Percentiles rank a stretch among this genome's conserved stretches.
These are phyloP conservation scores for Gossypium turneri DNA, from an alignment of 345 rosid species.

Conservation along the genomic window DNA sequence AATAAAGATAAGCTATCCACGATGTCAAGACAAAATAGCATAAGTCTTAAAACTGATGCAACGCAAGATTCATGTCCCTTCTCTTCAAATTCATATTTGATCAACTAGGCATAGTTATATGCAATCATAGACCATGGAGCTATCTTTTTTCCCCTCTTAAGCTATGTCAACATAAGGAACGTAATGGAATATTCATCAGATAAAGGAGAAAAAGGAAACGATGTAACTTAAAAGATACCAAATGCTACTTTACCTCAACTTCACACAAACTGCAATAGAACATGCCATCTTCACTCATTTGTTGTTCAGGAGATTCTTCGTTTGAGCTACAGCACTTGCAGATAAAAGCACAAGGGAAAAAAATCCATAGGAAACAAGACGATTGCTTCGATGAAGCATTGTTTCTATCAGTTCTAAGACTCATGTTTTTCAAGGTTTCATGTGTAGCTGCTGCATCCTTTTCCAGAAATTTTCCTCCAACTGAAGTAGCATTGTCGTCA, in stretches of 20 bases:
- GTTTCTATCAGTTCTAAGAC: slow-evolving; percentile 33
- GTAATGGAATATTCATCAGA: not conserved
- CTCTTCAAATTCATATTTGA: too few species aligned
- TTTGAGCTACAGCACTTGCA: slow-evolving; percentile 51
- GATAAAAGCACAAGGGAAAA: slow-evolving; percentile 62
- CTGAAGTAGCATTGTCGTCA: slow-evolving; percentile 40
- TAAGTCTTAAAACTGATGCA: too few species aligned
- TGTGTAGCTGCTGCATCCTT: slow-evolving; percentile 27
- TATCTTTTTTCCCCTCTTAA: too few species aligned
- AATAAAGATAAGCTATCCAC: slow-evolving; percentile 3
- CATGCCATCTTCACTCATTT: slow-evolving; percentile 91
- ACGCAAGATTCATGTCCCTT: too few species aligned
- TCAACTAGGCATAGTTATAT: too few species aligned
- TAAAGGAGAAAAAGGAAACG: not conserved
- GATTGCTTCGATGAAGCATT: slow-evolving; percentile 30
- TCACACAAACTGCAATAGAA: slow-evolving; percentile 96
- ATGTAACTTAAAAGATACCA: not conserved
- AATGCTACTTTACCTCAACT: slow-evolving; percentile 65
- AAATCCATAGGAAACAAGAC: slow-evolving; percentile 42
- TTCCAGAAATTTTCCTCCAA: slow-evolving; percentile 51
- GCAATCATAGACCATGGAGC: too few species aligned
- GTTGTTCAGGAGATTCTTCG: slow-evolving; percentile 64
- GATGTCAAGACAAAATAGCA: too few species aligned
- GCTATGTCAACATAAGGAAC: not conserved
- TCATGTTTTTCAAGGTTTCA: slow-evolving; percentile 32